Conservation (phyloP, 1,139 yeast species). For the Kodamaea sp. region DNA sequence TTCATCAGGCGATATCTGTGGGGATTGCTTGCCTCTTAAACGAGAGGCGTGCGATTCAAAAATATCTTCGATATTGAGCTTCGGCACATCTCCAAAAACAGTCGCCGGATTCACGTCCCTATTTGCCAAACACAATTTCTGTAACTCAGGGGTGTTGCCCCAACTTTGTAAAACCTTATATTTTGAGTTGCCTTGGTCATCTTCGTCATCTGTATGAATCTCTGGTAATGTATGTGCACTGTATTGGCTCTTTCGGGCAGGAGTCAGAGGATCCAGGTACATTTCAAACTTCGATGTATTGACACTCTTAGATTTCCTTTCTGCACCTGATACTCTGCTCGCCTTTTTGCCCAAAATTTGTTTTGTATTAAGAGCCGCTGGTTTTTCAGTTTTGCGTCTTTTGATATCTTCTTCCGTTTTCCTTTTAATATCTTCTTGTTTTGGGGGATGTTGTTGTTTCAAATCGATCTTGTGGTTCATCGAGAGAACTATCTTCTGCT, state of each 20-base stretch:
- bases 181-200: slow-evolving; percentile 43
- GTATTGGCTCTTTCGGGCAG: slow-evolving; percentile 6
- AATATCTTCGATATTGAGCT: slow-evolving; percentile 64
- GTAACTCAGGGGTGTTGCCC: slow-evolving; percentile 69
- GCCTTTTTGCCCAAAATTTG: slow-evolving; percentile 7
- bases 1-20: slow-evolving; percentile 31
- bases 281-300: not conserved
- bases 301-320: not conserved
- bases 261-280: slow-evolving; percentile 9
- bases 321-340: slow-evolving; percentile 5
- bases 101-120: slow-evolving; percentile 62
- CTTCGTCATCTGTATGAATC: slow-evolving; percentile 56
- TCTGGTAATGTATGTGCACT: slow-evolving; percentile 38
- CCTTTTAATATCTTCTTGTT: not conserved
- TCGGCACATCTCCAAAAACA: slow-evolving; percentile 77
- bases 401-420: not conserved
- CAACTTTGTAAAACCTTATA: slow-evolving; percentile 53
- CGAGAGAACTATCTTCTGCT: slow-evolving; percentile 30
- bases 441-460: not conserved
- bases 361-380: not conserved
- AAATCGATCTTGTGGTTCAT: slow-evolving; percentile 24
- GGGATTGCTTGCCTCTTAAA: slow-evolving; percentile 57
- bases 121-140: slow-evolving; percentile 52
- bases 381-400: not conserved
- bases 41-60: slow-evolving; percentile 50